Evolutionary conservation across 2,329 filamentous ascomycete genomes (phyloP).

Genomic region (Fusarium sp.): DNA sequence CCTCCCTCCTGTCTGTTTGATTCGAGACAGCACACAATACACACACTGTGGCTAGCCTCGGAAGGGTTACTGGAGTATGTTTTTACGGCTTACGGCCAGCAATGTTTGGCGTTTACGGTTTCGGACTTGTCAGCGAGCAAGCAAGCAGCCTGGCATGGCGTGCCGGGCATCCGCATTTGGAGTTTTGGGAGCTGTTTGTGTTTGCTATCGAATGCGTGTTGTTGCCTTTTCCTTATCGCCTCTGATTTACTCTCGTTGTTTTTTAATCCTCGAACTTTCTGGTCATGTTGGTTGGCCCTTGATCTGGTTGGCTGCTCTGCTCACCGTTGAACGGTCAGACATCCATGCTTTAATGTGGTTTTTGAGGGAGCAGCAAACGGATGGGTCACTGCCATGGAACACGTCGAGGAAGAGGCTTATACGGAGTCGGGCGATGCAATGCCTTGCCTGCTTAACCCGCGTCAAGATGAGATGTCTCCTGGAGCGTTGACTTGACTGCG

Average conservation of each 20-base stretch:
- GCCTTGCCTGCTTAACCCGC: conserved; percentile 30
- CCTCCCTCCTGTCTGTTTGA: conserved; percentile 32
- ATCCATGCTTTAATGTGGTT: conserved; percentile 27
- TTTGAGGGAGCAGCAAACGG: conserved; percentile 16
- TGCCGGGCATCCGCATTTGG: conserved; percentile 37
- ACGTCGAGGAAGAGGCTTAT: conserved; percentile 14
- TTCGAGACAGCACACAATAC: conserved; percentile 28
- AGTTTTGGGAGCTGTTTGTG: conserved; percentile 37
- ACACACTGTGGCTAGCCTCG: conserved; percentile 17
- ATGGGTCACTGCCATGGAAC: conserved; percentile 5
- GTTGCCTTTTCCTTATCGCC: conserved; percentile 4
- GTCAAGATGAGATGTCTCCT: conserved; percentile 37
- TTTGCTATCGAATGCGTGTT: conserved; percentile 17
- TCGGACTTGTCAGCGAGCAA: conserved; percentile 33
- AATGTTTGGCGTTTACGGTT: conserved; percentile 42
- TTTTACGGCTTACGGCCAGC: conserved; percentile 32
- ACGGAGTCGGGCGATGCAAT: conserved; percentile 21
- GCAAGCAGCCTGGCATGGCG: conserved; percentile 37
- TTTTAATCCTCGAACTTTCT: conserved; percentile 35
- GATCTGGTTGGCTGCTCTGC: conserved; percentile 28
- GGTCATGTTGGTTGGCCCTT: conserved; percentile 23
- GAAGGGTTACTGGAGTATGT: conserved; percentile 25
- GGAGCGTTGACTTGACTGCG: conserved; percentile 34
- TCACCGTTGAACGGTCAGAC: conserved; percentile 43
- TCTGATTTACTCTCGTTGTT: conserved; percentile 29